These are phyloP conservation scores for Jaenimonas drosophilae DNA, from an alignment of 208 protist genomes.

Conservation along the genomic window DNA sequence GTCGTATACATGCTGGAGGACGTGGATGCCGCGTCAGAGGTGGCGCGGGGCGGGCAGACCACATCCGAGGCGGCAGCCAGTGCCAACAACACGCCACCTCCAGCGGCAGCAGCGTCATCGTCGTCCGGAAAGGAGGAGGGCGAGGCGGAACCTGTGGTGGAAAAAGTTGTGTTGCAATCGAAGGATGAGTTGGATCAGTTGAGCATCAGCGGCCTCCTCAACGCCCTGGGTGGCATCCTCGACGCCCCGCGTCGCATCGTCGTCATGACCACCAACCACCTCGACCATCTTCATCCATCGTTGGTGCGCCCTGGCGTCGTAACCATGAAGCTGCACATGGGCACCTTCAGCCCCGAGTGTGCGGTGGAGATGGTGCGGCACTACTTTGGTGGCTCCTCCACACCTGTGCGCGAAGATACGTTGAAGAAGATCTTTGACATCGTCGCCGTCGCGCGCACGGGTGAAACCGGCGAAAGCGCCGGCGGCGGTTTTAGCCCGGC, in stretches of 20 bases:
- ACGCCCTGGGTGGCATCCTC: slow-evolving; percentile 89
- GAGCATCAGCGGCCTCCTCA: slow-evolving; percentile 88
- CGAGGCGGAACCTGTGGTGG: background rate
- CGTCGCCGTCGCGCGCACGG: slow-evolving; percentile 1
- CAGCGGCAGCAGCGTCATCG: too few species aligned
- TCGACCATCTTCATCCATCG: slow-evolving; percentile 78
- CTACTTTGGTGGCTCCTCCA: slow-evolving; percentile 53
- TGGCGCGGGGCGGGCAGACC: slow-evolving; percentile 43
- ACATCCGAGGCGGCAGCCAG: too few species aligned
- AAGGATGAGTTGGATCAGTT: slow-evolving; percentile 21
- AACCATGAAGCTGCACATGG: slow-evolving; percentile 87
- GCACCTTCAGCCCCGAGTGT: slow-evolving; percentile 54
- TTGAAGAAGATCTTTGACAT: slow-evolving; percentile 7
- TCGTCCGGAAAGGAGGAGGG: too few species aligned
- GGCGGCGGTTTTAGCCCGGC: slow-evolving; percentile 60
- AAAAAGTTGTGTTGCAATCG: slow-evolving; percentile 4
- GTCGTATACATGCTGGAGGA: slow-evolving; percentile 86
- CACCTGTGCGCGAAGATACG: slow-evolving; percentile 6
- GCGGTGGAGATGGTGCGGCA: slow-evolving; percentile 69
- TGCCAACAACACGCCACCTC: background rate
- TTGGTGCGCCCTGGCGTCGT: slow-evolving; percentile 83
- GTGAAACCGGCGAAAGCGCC: too few species aligned
- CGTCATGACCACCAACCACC: slow-evolving; percentile 93
- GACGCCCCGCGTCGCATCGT: slow-evolving; percentile 84
- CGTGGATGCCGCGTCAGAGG: slow-evolving; percentile 60